Evolutionary conservation across 768 basidiomycete genomes (phyloP).

Genomic region (Hydnomerulius pinastri): DNA sequence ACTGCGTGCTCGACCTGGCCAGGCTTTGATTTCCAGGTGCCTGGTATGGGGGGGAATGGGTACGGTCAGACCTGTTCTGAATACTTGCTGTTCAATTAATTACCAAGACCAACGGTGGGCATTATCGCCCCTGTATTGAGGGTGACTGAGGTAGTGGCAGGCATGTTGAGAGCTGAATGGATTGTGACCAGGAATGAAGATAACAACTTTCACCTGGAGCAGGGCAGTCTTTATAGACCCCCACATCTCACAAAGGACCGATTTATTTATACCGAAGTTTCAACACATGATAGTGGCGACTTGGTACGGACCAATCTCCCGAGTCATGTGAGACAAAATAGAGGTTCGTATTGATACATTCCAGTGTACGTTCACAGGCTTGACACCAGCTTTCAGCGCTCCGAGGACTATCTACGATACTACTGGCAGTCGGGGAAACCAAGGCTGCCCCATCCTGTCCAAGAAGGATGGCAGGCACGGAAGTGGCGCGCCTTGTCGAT

Average conservation of each 20-base stretch:
- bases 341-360: conserved; percentile 1
- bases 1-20: conserved; percentile 77
- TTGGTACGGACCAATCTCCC: conserved; percentile 1
- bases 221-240: conserved; percentile 5
- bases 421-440: conserved; percentile 56
- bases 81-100: conserved; percentile 7
- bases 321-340: background rate
- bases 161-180: conserved; percentile 44
- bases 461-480: conserved; percentile 62
- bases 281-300: background rate
- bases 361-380: conserved; percentile 1
- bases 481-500: conserved; percentile 61
- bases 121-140: conserved; percentile 80
- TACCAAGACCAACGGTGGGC: conserved; percentile 72
- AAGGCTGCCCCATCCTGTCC: conserved; percentile 61
- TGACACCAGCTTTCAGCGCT: background rate
- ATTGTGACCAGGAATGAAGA: too few relatives aligned
- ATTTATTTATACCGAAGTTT: conserved; percentile 9
- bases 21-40: conserved; percentile 79
- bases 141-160: conserved; percentile 48
- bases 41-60: conserved; percentile 33
- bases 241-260: background rate
- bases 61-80: background rate
- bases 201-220: background rate
- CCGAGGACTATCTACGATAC: background rate